Evolutionary conservation across 768 basidiomycete species (phyloP), one percentile per base, ranked within the genome.

Genomic region (Boletus reticulatus): DNA sequence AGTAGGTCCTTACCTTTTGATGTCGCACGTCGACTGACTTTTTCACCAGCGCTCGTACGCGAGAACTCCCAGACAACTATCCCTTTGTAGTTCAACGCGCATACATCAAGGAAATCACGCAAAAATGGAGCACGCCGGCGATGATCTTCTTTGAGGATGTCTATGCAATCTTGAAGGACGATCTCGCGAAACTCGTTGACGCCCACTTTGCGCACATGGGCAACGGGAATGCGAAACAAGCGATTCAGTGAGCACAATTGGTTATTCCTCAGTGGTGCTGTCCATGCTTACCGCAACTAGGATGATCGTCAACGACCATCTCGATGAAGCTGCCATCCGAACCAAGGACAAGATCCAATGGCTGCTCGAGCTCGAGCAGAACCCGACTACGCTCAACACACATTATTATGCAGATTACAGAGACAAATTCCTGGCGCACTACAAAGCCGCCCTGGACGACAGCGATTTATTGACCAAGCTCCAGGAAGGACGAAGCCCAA

Each of bases 21-120:
- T 19, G 31, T 36, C 13, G 16, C 36, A 24, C 14, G 7, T 11
- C 27, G 20, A 55, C 19, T 9, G 50, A 13, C 37, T 34, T 34
- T 49, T 27, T 14, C 14, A 50, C 13, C 53, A 91, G 89, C 22
- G 81, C 88, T 2, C 78, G 84, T 4, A 85, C 87, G 1, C 81
- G 88, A 2, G 88, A 90, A 61, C 76, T 90, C 0, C 88, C 87
- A 0, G 84, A 81, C 14, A 78, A 80, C 56, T 86, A 82, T 56
- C 87, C 87, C 0, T 89, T 84, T 56, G 71, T 83, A 0, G 83
- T 89, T 0, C 80, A 83, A 48, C 66, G 75, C 11, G 63, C 67
- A 0, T 85, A 80, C 56, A 84, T 90, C 49, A 50, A 62, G 3
- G 53, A 67, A 1, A 65, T 83, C 34, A 75, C 80, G 4, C 36